Percentiles rank a stretch among this genome's conserved stretches.
Evolutionary conservation across 768 basidiomycete genomes (phyloP).

Genomic region (Phaeotremella skinneri): DNA sequence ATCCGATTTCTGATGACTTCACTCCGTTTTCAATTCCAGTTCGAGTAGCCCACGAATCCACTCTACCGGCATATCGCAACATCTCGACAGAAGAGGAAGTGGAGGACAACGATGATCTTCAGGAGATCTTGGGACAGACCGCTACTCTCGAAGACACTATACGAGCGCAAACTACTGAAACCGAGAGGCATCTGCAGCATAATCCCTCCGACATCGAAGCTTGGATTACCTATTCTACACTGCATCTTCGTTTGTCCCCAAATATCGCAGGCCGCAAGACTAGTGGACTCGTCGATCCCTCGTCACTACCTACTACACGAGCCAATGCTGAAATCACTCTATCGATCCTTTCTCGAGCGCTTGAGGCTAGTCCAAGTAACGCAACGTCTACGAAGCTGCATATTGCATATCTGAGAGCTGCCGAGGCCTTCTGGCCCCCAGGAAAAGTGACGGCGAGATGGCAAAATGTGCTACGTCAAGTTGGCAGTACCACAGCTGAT

Average conservation of each 20-base stretch:
- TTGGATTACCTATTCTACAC: conserved; percentile 48
- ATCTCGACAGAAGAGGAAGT: neutral
- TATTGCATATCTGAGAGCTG: conserved; percentile 48
- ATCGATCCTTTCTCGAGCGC: conserved; percentile 49
- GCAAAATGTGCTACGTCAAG: conserved; percentile 39
- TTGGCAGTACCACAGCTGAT: conserved; percentile 12
- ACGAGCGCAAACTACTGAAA: conserved; percentile 28
- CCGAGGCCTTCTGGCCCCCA: conserved; percentile 47
- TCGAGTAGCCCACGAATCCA: neutral
- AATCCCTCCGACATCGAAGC: conserved; percentile 35
- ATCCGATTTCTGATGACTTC: neutral
- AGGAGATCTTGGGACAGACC: neutral
- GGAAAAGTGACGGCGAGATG: conserved; percentile 46
- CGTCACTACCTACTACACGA: conserved; percentile 17
- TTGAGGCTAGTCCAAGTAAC: conserved; percentile 37
- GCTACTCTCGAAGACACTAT: conserved; percentile 28
- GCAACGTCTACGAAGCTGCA: conserved; percentile 35
- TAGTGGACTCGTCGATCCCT: conserved; percentile 10
- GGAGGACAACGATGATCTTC: neutral
- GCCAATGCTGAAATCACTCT: conserved; percentile 49
- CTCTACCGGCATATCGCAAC: neutral
- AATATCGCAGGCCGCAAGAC: conserved; percentile 19
- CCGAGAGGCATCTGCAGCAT: conserved; percentile 36
- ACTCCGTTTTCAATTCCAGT: neutral
- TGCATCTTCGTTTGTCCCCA: conserved; percentile 34